Base-by-base conservation (phyloP, 1,139 yeast genomes). In the Geotrichum phurueaensis region DNA sequence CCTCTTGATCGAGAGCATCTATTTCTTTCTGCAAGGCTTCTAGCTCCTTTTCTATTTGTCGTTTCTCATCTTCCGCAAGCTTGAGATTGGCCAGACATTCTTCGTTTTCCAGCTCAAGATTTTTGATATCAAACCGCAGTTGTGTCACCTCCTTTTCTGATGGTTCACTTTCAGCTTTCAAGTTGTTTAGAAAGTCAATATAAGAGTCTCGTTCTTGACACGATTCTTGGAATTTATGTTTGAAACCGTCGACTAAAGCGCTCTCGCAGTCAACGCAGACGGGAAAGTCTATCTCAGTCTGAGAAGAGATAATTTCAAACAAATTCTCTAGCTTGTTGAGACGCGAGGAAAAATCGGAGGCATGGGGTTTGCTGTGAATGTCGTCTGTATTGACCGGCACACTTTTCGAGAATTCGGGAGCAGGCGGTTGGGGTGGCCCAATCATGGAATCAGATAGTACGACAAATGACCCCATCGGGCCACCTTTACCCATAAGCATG, bases 221-320 rank as follows among this genome's bases (percentile, higher is more conserved):
- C 13, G 86, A 81, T 63, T 85, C 89, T 63, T 88, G 94, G 70
- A 87, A 89, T 67, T 86, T 86, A 29, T 78, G 73, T 68, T 85
- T 86, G 71, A 90, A 79, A 62, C 85, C 86, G n/a, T 82, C 85
- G 3, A 87, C 78, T 36, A 92, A 73, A 33, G 81, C 71, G 53
- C 80, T 83, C 2, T 96, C 89, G 72, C 99, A 94, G 57, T 92
- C 98, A 43, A 80, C 79, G 67, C 98, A 92, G 18, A 95, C 83
- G 0, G 99, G 99, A 69, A 89, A 84, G 65, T 89, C 96, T n/a
- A 92, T 80, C 63, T 86, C 91, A 59, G 87, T 86, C 64, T 86
- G 86, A 10, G 84, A 84, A 31, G 82, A 85, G 66, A 83, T 78
- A 1, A 89, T 80, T 65, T 85, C 86, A 67, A 84, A 85, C 9